phyloP scores from a whole-genome alignment of 768 basidiomycete genomes.

The Tremella yokohamensis region DNA sequence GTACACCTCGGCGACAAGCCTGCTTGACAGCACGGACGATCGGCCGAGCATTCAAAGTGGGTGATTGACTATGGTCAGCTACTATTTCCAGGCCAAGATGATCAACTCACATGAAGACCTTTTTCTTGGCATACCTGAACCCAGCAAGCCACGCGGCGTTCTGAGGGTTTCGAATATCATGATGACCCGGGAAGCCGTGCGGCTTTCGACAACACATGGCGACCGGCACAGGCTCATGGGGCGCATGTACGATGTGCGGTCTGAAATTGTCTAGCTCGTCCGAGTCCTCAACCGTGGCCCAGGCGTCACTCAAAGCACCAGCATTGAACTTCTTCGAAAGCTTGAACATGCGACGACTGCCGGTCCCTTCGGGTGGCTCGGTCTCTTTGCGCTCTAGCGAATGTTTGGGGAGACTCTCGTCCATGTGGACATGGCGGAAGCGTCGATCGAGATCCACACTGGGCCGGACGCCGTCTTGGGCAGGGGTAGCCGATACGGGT shows the following conservation, averaged over 20 bases:
- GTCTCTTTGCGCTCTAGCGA: slow-evolving; percentile 8
- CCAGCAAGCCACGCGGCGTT: slow-evolving; percentile 67
- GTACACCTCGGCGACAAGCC: slow-evolving; percentile 62
- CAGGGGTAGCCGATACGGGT: neutral
- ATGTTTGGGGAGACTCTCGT: slow-evolving; percentile 1
- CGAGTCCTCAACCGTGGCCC: slow-evolving; percentile 53
- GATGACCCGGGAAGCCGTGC: slow-evolving; percentile 58
- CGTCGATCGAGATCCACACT: no score
- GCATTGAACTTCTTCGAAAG: slow-evolving; percentile 52
- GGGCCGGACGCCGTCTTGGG: no score
- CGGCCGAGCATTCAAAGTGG: slow-evolving; percentile 66
- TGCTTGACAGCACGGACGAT: slow-evolving; percentile 61
- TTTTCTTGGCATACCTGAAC: slow-evolving; percentile 60
- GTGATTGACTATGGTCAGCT: slow-evolving; percentile 58
- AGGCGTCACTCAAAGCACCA: slow-evolving; percentile 52
- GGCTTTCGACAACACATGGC: slow-evolving; percentile 65
- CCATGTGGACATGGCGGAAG: neutral
- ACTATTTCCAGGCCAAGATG: neutral
- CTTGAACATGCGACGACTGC: slow-evolving; percentile 44
- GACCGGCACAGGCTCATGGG: slow-evolving; percentile 63
- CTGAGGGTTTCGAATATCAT: slow-evolving; percentile 59
- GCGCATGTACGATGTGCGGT: slow-evolving; percentile 62
- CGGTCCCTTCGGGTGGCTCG: slow-evolving; percentile 37
- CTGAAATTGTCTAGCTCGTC: slow-evolving; percentile 57
- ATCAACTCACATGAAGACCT: slow-evolving; percentile 62